Evolutionary conservation across 2,329 filamentous ascomycete species (phyloP), one percentile per base, ranked within the genome.

Genomic region (Xylariaceae sp.): DNA sequence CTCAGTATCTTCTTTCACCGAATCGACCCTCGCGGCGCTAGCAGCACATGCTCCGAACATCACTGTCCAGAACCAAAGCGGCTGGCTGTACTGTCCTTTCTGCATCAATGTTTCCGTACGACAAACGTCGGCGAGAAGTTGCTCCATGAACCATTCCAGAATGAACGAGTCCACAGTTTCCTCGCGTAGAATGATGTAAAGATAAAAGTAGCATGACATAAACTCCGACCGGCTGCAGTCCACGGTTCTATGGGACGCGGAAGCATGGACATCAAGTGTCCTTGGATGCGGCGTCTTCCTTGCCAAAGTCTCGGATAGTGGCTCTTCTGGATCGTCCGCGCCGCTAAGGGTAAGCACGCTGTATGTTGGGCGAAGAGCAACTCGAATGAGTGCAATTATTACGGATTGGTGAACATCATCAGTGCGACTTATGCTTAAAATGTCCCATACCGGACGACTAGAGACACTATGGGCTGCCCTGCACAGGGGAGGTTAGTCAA

Each of bases 161-260:
- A 76, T 67, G 49, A 74, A 73, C 22, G 71, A 69, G 54, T 75
- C 73, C 38, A 76, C 68, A 31, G 66, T 64, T 36, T 65, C 68
- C 48, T 73, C 68, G 38, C 73, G 72, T 51, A 76, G 61, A 54
- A 75, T 73, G 43, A 74, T 70, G 64, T 73, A 72, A 40, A 76
- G 68, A 60, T 76, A 76, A 61, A 76, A 73, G 60, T 75, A 75
- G 33, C 73, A 75, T 39, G 73, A 72, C 48, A 76, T 73, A 61
- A 75, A 76, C 48, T 72, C 73, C 36, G 71, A 73, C 43, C 74
- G 69, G 56, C 73, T 76, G 48, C 69, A 56, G 51, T 68, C 66
- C 28, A 69, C 63, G n/a, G 64, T 57, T 22, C 56, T 45, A 19
- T 50, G 51, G 18, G 55, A 49, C n/a, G 48, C 51, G 18, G 49